These are phyloP conservation scores for Myxozyma kluyveri DNA, from an alignment of 805 yeast species.

Conservation along the genomic window DNA sequence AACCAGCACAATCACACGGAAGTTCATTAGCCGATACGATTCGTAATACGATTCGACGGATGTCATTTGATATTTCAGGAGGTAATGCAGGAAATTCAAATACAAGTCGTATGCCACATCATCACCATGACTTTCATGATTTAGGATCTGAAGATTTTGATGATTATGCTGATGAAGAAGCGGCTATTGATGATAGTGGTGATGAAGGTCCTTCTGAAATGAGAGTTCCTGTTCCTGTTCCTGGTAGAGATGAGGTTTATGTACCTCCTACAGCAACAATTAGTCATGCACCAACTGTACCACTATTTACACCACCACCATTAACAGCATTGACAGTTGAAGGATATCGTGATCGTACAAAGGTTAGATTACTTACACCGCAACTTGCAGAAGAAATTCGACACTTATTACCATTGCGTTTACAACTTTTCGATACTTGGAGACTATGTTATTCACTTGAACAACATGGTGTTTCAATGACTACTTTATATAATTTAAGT, in stretches of 20 bases:
- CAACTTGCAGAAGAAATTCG: slow-evolving; percentile 76
- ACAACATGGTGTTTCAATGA: slow-evolving; percentile 85
- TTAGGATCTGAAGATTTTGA: slow-evolving; percentile 18
- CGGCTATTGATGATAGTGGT: slow-evolving; percentile 8
- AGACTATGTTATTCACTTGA: slow-evolving; percentile 75
- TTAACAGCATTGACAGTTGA: slow-evolving; percentile 53
- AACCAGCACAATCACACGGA: slow-evolving; percentile 7
- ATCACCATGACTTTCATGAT: slow-evolving; percentile 29
- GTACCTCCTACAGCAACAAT: too few species aligned
- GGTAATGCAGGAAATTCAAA: background rate
- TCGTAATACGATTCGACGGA: slow-evolving; percentile 28
- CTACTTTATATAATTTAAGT: slow-evolving; percentile 64
- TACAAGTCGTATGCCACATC: slow-evolving; percentile 17
- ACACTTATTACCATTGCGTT: slow-evolving; percentile 67
- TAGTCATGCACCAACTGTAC: slow-evolving; percentile 10
- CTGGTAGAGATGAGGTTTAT: background rate
- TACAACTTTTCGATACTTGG: slow-evolving; percentile 80
- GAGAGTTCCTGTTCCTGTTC: background rate
- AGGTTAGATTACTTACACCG: slow-evolving; percentile 53
- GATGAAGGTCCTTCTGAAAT: background rate
- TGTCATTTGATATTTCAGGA: slow-evolving; percentile 21
- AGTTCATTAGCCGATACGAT: slow-evolving; percentile 24
- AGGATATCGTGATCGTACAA: slow-evolving; percentile 63
- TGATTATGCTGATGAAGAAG: slow-evolving; percentile 6
- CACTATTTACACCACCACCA: slow-evolving; percentile 38